These are phyloP conservation scores for Xylaria sp. DNA, from an alignment of 2,329 filamentous ascomycete species.

Conservation along the genomic window DNA sequence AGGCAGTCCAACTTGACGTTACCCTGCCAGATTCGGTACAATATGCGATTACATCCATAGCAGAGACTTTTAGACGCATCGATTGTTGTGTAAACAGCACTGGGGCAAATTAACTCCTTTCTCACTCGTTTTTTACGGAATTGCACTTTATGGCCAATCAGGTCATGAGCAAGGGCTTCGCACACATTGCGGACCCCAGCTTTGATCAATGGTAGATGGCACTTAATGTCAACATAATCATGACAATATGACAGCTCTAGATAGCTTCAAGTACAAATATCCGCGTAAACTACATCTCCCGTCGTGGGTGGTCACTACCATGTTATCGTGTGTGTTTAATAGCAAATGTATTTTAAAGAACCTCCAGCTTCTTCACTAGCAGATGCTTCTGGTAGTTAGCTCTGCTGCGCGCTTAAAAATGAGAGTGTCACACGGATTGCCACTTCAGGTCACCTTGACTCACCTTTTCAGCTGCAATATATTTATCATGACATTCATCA, in stretches of 20 bases:
- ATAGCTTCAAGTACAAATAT: constrained; percentile 24
- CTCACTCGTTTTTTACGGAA: not conserved
- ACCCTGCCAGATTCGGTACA: constrained; percentile 14
- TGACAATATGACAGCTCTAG: constrained; percentile 15
- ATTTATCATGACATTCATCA: too few relatives aligned
- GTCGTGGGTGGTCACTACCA: constrained; percentile 26
- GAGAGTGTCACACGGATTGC: too few relatives aligned
- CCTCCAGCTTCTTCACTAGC: too few relatives aligned
- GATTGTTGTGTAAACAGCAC: constrained; percentile 31
- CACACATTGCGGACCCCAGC: not conserved
- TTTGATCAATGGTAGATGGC: not conserved
- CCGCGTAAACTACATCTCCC: constrained; percentile 31
- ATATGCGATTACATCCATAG: constrained; percentile 10
- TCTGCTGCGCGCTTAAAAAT: too few relatives aligned
- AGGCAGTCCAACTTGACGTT: not conserved
- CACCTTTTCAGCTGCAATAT: too few relatives aligned
- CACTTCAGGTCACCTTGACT: too few relatives aligned
- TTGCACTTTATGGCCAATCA: not conserved
- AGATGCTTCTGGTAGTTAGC: too few relatives aligned
- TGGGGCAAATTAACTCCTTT: constrained; percentile 13
- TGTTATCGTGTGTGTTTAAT: not conserved
- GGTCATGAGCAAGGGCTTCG: not conserved
- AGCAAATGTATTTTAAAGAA: too few relatives aligned
- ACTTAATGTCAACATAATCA: not conserved
- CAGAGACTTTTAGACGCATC: constrained; percentile 26